Base-by-base conservation (phyloP, 2,329 filamentous ascomycete genomes). In the Diplocarpon mali region DNA sequence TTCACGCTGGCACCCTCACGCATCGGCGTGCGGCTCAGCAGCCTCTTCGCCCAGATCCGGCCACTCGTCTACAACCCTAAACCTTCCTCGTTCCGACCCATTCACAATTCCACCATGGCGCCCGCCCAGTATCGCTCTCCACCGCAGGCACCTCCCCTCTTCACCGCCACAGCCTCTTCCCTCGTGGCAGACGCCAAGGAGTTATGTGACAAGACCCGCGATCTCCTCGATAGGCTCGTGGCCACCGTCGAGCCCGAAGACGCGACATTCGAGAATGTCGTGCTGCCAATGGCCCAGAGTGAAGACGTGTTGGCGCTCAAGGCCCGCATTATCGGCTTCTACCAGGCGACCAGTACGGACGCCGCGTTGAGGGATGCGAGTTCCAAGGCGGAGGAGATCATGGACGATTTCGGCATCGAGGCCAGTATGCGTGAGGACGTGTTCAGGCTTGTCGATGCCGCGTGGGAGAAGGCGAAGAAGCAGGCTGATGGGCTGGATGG, bases 391-490 rank as follows among this genome's bases (percentile, higher is more conserved):
- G 80, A 87, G 61, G 80, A 81, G 65, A 67, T 86, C 49, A 75
- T 87, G 67, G 77, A 85, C 57, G 82, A 89, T 53, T 88, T 86
- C 58, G 67, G 70, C 44, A 89, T 90, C 53, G 85, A 92, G 65
- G 76, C 78, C 44, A 75, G 72, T 57, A 90, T 90, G 84, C 76
- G 85, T 42, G 83, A 90, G 65, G 85, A 92, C 55, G 74, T 89
- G 48, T 92, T 85, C 69, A 69, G 71, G 56, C 67, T 80, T 2
- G 75, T 83, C 20, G 72, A 82, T 38, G 72, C 73, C 20, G 69
- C 73, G 30, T 76, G 70, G 55, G 61, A 72, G 53, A 69, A 74
- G 42, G 69, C 74, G 13, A 72, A 75, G 40, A 36, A 48, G 11
- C 30, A 16, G 2, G 40, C 29, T 5, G 37, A 13, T n/a, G 29